A percentile compares a stretch with the other conserved stretches of the same genome.
Evolutionary conservation across 208 protist genomes (phyloP).

Genomic region (Leishmania martiniquensis): DNA sequence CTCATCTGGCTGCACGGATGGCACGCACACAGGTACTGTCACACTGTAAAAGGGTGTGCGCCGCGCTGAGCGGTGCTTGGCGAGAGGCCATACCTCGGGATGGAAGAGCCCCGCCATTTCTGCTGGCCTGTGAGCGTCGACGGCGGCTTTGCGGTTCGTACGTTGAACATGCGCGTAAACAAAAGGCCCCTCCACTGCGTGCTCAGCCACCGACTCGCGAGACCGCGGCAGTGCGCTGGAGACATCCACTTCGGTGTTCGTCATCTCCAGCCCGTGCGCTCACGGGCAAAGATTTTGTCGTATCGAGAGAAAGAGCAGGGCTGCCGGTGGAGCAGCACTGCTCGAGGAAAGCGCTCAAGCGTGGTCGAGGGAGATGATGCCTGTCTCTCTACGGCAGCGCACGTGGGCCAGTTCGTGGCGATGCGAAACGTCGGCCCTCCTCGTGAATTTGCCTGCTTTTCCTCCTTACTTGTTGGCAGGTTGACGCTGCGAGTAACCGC

Average conservation of each 20-base stretch:
- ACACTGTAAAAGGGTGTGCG: slow-evolving; percentile 2
- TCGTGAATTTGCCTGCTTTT: background rate
- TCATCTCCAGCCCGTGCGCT: background rate
- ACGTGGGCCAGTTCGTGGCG: background rate
- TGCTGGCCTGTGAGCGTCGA: background rate
- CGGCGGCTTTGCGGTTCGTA: background rate
- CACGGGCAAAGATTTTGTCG: background rate
- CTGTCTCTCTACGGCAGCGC: background rate
- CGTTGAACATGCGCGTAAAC: slow-evolving; percentile 9
- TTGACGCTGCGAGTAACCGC: too few relatives aligned
- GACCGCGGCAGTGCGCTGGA: background rate
- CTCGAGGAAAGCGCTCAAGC: background rate
- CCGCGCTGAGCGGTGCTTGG: background rate
- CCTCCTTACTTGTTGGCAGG: background rate
- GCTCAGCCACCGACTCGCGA: background rate
- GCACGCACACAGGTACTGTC: background rate
- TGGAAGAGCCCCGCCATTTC: background rate
- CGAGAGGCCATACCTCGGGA: background rate
- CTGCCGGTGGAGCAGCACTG: background rate
- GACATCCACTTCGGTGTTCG: background rate
- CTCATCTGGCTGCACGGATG: background rate
- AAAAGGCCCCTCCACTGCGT: slow-evolving; percentile 5
- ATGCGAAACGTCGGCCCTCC: background rate
- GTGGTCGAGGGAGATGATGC: background rate
- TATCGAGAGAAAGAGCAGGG: background rate